Evolutionary conservation across 164 flowering plant genomes (phyloP), one percentile per base, ranked within the genome.

Genomic region (Kalanchoe fedtschenkoi): DNA sequence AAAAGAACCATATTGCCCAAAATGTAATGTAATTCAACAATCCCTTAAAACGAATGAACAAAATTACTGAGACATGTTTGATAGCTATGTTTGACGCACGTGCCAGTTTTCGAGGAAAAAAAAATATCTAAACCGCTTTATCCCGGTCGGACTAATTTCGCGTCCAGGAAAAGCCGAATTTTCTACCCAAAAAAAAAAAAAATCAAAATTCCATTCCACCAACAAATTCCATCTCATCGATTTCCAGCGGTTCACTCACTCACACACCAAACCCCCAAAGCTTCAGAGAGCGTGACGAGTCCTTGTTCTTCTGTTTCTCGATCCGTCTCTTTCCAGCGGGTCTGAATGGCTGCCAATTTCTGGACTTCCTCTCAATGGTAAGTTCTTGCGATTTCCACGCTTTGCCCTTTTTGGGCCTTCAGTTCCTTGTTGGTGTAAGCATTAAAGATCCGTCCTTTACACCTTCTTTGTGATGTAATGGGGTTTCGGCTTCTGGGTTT

Each of bases 321-420:
- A 37, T 37, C 39, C 39, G 39, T 46, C 10, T 1, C 21, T 13
- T 13, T 24, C 15, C n/a, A n/a, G n/a, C n/a, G 30, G 26, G 26
- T 24, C 26, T 13, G 14, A 56, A 89, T 90, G 97, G 92, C 92
- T 2, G 84, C 97, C 63, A 88, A 88, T 82, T 90, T 90, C 85
- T 88, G 97, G 97, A 75, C 84, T 16, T 90, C 97, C 0, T 77
- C 95, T 37, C 97, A 88, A 82, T 81, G 37, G 95, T 88, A 75
- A 67, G 67, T 66, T 34, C 56, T 58, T n/a, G 64, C 24, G 54
- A 29, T 35, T 38, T 33, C 39, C 10, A 8, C 15, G 34, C 8
- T 32, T 24, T 21, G n/a, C 4, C 30, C n/a, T 56, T 13, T 42
- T 38, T 19, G 33, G 3, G 32, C 32, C 16, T 47, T 32, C 11